Conservation (phyloP, 202 grass and related monocot genomes). For the Carex arenaria region DNA sequence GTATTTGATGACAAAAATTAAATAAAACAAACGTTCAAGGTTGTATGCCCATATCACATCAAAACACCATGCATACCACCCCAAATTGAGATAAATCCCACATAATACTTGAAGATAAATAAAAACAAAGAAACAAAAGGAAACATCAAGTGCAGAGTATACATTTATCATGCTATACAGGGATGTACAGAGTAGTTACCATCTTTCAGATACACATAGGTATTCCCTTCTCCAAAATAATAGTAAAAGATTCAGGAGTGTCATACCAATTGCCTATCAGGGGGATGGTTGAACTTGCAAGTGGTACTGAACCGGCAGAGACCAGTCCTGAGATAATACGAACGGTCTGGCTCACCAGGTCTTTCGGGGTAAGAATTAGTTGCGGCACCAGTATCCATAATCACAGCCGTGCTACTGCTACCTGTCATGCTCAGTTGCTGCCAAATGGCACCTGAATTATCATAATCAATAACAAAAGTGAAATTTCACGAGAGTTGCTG, state of each 20-base stretch:
- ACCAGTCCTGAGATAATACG: constrained; percentile 99
- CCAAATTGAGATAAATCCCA: neutral
- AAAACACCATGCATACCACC: neutral
- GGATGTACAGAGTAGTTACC: neutral
- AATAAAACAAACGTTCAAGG: neutral
- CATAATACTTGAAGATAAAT: neutral
- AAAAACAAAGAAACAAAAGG: neutral
- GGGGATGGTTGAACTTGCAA: constrained; percentile 97
- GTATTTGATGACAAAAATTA: neutral
- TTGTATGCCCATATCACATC: neutral
- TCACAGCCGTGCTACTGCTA: constrained; percentile 43
- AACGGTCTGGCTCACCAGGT: constrained; percentile 75
- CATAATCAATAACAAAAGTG: constrained; percentile 12
- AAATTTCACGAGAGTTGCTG: neutral
- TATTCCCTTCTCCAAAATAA: neutral
- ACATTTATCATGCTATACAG: neutral
- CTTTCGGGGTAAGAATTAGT: constrained; percentile 71
- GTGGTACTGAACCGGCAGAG: constrained; percentile 83
- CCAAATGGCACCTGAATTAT: constrained; percentile 83
- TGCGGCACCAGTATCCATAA: constrained; percentile 36
- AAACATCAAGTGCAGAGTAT: neutral
- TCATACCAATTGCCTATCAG: constrained; percentile 76
- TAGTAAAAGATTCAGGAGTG: constrained; percentile 20
- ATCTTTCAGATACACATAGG: neutral
- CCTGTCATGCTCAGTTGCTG: constrained; percentile 65